Conservation (phyloP, 2,329 filamentous ascomycete species). For the Canariomyces notabilis region DNA sequence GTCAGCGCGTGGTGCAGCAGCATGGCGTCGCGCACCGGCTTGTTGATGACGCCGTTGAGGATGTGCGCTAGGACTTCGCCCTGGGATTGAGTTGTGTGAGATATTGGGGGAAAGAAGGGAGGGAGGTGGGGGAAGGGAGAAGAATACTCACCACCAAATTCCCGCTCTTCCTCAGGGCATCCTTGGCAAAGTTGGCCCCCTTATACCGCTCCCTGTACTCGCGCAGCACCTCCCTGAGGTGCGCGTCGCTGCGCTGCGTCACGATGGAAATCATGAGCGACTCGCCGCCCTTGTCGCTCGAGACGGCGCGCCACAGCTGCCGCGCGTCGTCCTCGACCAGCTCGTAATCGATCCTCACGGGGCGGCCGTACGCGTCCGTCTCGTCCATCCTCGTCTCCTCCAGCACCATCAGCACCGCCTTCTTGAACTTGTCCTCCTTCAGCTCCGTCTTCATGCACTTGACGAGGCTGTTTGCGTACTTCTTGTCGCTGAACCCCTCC, state of each 20-base stretch:
- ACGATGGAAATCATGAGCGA: conserved; percentile 82
- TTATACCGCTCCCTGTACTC: conserved; percentile 67
- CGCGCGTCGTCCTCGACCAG: conserved; percentile 68
- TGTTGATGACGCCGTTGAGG: conserved; percentile 94
- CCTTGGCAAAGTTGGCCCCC: conserved; percentile 75
- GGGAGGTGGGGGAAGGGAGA: not conserved
- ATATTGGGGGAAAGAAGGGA: not conserved
- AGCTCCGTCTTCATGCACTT: conserved; percentile 90
- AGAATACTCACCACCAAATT: conserved; percentile 77
- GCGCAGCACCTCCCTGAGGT: conserved; percentile 73
- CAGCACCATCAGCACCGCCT: conserved; percentile 75
- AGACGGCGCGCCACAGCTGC: conserved; percentile 62
- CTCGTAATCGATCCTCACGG: conserved; percentile 51
- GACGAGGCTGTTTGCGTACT: conserved; percentile 74
- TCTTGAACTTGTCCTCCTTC: conserved; percentile 93
- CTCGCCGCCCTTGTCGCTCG: conserved; percentile 77
- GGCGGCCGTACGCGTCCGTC: conserved; percentile 57
- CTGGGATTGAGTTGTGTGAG: conserved; percentile 39
- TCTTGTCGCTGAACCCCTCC: conserved; percentile 82
- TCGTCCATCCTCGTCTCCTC: conserved; percentile 84
- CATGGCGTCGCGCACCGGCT: conserved; percentile 85
- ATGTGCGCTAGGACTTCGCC: conserved; percentile 93
- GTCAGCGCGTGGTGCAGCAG: conserved; percentile 86
- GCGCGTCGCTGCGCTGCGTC: conserved; percentile 71
- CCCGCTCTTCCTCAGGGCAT: conserved; percentile 80